Conservation (phyloP, 1,284 basidiomycete genomes). For the Tausonia pullulans region DNA sequence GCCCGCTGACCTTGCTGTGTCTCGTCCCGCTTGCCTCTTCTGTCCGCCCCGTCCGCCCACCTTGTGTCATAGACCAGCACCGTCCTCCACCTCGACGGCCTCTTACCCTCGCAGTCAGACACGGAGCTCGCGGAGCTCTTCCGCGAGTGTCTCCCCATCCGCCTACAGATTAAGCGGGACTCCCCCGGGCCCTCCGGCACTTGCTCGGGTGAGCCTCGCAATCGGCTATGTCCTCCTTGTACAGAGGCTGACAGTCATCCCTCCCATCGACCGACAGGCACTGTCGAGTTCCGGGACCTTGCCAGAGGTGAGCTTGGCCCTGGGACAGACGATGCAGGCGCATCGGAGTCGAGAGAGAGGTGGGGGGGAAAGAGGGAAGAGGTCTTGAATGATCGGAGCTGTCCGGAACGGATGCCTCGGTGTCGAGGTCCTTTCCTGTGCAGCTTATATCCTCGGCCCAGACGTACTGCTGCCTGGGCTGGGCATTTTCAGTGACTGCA, state of each 20-base stretch:
- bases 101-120: not conserved
- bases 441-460: no score
- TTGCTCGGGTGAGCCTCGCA: not conserved
- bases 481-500: no score
- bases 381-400: no score
- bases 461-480: no score
- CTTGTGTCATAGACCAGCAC: no score
- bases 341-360: not conserved
- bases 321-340: no score
- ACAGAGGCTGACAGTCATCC: not conserved
- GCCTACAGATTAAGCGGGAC: constrained; percentile 6
- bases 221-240: not conserved
- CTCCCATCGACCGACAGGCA: not conserved
- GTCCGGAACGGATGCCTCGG: no score
- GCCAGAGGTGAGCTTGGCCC: not conserved
- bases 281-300: constrained; percentile 6
- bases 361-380: not conserved
- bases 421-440: no score
- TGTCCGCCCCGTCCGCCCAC: no score
- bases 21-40: no score
- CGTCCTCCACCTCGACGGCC: no score
- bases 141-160: constrained; percentile 11
- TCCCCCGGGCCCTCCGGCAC: not conserved
- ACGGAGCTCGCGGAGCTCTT: constrained; percentile 12
- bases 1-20: no score